Conservation (phyloP, 2,329 filamentous ascomycete species). For the Cladosporium sp. region DNA sequence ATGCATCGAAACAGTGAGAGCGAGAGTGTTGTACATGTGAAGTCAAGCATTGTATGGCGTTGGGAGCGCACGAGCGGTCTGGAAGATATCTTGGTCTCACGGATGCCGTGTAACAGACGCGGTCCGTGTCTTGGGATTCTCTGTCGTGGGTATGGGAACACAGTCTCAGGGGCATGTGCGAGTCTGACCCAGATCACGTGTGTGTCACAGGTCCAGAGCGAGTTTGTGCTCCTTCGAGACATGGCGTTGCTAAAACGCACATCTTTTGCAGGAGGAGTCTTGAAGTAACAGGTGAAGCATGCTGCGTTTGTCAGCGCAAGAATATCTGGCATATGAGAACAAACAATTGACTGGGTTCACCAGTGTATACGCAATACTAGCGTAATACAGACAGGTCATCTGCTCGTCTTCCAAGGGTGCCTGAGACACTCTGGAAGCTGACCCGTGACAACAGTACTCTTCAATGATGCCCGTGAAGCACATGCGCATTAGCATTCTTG, state of each 20-base stretch:
- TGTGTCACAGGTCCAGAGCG: slow-evolving; percentile 6
- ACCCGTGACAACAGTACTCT: not conserved
- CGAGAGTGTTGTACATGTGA: not conserved
- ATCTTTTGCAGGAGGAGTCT: not conserved
- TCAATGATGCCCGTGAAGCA: not conserved
- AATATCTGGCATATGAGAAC: not conserved
- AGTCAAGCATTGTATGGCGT: not conserved
- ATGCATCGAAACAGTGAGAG: not conserved
- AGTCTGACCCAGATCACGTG: slow-evolving; percentile 12
- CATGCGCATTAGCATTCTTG: not conserved
- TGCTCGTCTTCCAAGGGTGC: slow-evolving; percentile 10
- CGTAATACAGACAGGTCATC: slow-evolving; percentile 16
- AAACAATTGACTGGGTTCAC: not conserved
- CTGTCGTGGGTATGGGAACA: slow-evolving; percentile 22
- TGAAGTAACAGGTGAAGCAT: not conserved
- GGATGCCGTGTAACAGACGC: slow-evolving; percentile 20
- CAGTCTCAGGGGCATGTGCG: slow-evolving; percentile 23
- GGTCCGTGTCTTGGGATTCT: not conserved
- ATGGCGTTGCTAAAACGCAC: not conserved
- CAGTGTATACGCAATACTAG: slow-evolving; percentile 10
- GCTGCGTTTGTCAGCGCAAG: not conserved
- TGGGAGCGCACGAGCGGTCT: slow-evolving; percentile 14
- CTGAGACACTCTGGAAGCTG: slow-evolving; percentile 12
- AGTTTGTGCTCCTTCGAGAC: not conserved
- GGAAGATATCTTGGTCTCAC: not conserved